Evolutionary conservation across 2,329 filamentous ascomycete genomes (phyloP), one percentile per base, ranked within the genome.

Genomic region (Teratosphaeria gauchensis): DNA sequence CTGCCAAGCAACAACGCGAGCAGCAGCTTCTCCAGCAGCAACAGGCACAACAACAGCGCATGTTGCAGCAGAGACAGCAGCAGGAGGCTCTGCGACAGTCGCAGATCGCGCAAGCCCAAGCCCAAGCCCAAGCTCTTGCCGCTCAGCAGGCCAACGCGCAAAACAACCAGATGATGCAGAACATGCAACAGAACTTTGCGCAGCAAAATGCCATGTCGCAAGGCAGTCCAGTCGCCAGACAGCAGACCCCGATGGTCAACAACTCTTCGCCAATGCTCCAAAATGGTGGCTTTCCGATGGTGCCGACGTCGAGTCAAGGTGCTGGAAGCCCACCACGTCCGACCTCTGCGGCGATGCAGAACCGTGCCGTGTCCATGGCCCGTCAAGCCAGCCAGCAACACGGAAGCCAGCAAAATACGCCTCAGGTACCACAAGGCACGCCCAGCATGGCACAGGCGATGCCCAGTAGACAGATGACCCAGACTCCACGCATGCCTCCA

Each of bases 241-340:
- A 79, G 55, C 75, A 76, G 56, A 78, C 77, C 0, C 76, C 77
- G 14, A 73, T 75, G 8, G 75, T 78, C 71, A 35, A 35, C 52
- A 72, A 70, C 55, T 73, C 76, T n/a, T 76, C 75, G 9, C 78
- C 77, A 1, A 74, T 75, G 61, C 69, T 76, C 56, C 61, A 60
- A 19, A 67, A 71, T 63, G 75, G 73, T 46, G 74, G 77, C 28
- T 77, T 78, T 46, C 73, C 76, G 3, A 79, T 79, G 77, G 71
- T 86, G 62, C 79, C 80, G 38, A 84, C 83, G 54, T 88, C 86
- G 1, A 86, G 80, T 65, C 85, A 88, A 78, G 85, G 84, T 21
- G 83, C 78, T 56, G 74, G 73, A 21, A 89, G 86, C 66, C 87
- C 87, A 30, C 77, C 84, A 19, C 78, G 86, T 52, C 85, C 87